Base-by-base conservation (phyloP, 176 grass and related monocot species). In the Bothriochloa decipiens region DNA sequence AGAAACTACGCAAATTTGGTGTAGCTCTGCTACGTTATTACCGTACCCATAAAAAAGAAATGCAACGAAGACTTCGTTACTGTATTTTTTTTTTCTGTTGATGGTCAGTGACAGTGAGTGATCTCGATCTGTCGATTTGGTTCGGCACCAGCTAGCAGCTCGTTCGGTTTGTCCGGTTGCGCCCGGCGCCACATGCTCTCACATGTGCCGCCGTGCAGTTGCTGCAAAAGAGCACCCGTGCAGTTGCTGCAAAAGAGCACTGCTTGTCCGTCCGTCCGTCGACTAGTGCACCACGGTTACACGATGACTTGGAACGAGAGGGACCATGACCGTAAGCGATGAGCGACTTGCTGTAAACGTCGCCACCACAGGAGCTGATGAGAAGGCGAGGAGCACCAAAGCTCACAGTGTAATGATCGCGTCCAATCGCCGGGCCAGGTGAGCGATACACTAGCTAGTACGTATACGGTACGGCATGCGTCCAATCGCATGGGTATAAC, bases 101-200 rank as follows among this genome's bases (percentile, higher is more conserved):
- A 32, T 32, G 29, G 29, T 32, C 29, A 32, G 29, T 32, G 2
- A 5, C 29, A 32, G 29, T 32, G 2, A 5, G 49, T 52, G 49
- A 18, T 18, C 16, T 52, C 49, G 49, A 47, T 47, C 12, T 47
- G 45, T 47, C 13, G 45, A 55, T 23, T 42, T 42, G n/a, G 4
- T 72, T 72, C 1, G 39, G 69, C 68, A 25, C 68, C 68, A 7
- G 49, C 18, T 37, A 23, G 49, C 52, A 45, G 22, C 8, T 39
- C 18, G 67, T 18, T 39, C 36, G 4, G 2, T 47, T 72, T 72
- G 70, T 72, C 70, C n/a, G n/a, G n/a, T 72, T 46, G 70, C 23
- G 40, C 41, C 39, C 41, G 70, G 41, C 41, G 70, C 70, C 70
- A 72, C 70, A 72, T 46, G 70, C n/a, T 8, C n/a, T 8, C 69